A percentile compares a stretch with the other conserved stretches of the same genome.
Evolutionary conservation across 2,329 filamentous ascomycete genomes (phyloP).

Genomic region (Tolypocladium album): DNA sequence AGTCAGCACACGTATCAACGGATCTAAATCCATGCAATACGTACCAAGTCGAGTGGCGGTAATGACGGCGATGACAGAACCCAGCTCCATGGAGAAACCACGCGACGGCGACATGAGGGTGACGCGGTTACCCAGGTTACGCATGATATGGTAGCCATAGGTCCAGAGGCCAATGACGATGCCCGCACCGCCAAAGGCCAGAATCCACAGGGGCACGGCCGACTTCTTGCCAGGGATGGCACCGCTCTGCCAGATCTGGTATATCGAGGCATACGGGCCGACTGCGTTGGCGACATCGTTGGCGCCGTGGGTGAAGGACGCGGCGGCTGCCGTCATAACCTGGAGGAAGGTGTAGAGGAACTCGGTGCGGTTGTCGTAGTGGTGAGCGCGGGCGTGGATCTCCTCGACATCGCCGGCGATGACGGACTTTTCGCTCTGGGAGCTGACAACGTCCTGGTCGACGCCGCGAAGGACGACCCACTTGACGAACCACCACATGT

Average conservation of each 20-base stretch:
- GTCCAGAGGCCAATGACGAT: constrained; percentile 49
- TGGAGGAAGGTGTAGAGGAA: constrained; percentile 51
- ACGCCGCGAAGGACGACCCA: constrained; percentile 35
- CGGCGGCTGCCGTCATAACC: constrained; percentile 48
- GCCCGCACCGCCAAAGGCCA: constrained; percentile 39
- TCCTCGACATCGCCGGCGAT: constrained; percentile 42
- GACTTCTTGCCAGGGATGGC: constrained; percentile 29
- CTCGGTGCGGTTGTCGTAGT: constrained; percentile 53
- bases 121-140: constrained; percentile 49
- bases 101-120: constrained; percentile 51
- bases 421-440: constrained; percentile 24
- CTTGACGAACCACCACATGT: constrained; percentile 34
- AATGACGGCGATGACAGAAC: constrained; percentile 51
- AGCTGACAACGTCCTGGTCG: constrained; percentile 28
- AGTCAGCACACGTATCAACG: constrained; percentile 2
- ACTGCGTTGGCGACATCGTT: constrained; percentile 57
- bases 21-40: constrained; percentile 5
- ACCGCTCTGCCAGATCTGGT: constrained; percentile 45
- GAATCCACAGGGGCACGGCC: constrained; percentile 48
- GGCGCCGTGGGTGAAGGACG: constrained; percentile 55
- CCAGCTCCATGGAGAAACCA: constrained; percentile 51
- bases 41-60: constrained; percentile 48
- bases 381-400: constrained; percentile 43
- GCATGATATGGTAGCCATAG: constrained; percentile 55
- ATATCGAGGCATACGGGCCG: constrained; percentile 53